Conservation (phyloP, 2,329 filamentous ascomycete genomes). For the Aspergillus bombycis region DNA sequence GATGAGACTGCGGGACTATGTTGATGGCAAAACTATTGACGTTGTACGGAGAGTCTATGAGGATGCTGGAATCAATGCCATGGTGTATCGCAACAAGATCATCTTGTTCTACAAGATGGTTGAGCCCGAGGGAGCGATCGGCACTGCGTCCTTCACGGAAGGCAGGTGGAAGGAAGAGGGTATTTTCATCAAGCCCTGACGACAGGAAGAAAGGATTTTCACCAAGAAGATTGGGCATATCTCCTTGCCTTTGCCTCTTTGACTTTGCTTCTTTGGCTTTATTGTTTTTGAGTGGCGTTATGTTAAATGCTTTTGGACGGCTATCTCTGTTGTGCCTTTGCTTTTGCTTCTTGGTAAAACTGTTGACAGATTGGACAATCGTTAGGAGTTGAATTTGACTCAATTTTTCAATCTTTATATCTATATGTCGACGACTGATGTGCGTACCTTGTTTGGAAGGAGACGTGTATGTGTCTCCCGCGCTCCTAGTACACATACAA, state of each 20-base stretch:
- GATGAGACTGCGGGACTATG: neutral
- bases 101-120: constrained; percentile 3
- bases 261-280: neutral
- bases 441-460: neutral
- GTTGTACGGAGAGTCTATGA: neutral
- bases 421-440: neutral
- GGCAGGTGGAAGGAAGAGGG: constrained; percentile 4
- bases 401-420: neutral
- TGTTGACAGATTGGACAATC: neutral
- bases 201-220: neutral
- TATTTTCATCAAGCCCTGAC: neutral
- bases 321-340: neutral
- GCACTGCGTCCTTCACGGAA: neutral
- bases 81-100: neutral
- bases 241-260: neutral
- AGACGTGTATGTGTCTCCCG: neutral
- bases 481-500: no score
- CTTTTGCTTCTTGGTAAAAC: neutral
- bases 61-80: neutral
- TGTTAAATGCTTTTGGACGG: neutral
- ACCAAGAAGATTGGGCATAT: neutral
- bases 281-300: neutral
- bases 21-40: neutral
- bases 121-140: neutral
- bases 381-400: neutral